A percentile compares a stretch with the other conserved stretches of the same genome.
Evolutionary conservation across 371 early-diverging fungal genomes (phyloP).

Genomic region (Mucor saturninus): DNA sequence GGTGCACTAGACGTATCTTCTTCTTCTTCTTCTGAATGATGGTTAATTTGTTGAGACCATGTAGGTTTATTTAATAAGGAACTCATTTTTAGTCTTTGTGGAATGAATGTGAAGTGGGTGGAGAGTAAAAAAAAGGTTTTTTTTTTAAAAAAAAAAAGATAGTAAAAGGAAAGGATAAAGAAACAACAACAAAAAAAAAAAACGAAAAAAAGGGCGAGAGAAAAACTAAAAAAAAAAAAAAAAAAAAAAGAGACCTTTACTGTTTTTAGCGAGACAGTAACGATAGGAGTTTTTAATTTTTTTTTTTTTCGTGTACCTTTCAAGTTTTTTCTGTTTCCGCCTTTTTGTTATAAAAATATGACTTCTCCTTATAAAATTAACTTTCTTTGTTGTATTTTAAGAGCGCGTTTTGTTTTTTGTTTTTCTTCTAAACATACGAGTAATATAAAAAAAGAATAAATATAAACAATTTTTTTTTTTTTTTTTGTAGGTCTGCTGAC

Average conservation of each 20-base stretch:
- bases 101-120: not conserved
- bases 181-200: conserved; percentile 7
- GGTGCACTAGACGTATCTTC: conserved; percentile 15
- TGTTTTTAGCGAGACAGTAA: conserved; percentile 14
- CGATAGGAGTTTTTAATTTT: conserved; percentile 19
- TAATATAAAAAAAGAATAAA: conserved; percentile 4
- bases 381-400: not conserved
- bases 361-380: no score
- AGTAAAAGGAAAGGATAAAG: conserved; percentile 10
- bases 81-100: conserved; percentile 9
- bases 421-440: not conserved
- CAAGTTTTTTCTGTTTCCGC: conserved; percentile 12
- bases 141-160: not conserved
- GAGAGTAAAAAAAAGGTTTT: not conserved
- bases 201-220: conserved; percentile 1
- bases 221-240: conserved; percentile 7
- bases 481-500: conserved; percentile 11
- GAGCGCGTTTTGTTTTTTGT: not conserved
- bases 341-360: not conserved
- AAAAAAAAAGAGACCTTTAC: conserved; percentile 12
- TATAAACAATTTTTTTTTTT: not conserved
- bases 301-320: conserved; percentile 7
- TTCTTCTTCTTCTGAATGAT: conserved; percentile 9
- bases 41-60: conserved; percentile 10
- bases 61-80: conserved; percentile 7